Evolutionary conservation across 306 rosid species (phyloP), one percentile per base, ranked within the genome.

Genomic region (Dicorynia guianensis): DNA sequence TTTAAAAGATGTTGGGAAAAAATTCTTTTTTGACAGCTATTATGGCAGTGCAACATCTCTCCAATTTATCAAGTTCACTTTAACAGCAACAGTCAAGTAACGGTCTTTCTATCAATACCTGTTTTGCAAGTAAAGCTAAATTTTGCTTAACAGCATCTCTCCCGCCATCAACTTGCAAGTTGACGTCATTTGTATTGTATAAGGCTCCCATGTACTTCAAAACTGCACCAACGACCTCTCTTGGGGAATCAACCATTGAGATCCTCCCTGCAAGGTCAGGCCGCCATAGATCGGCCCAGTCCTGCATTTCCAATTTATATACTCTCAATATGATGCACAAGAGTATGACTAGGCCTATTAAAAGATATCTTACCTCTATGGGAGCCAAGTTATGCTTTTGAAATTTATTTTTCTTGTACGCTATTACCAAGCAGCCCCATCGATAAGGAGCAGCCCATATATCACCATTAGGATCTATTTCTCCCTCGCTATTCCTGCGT

Each of bases 211-310:
- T 88, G 74, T 85, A 89, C 89, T 94, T 94, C 78, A 94, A 86
- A 62, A 94, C 96, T 78, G 96, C 93, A 76, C 97, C 97, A 56
- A 90, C 75, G 74, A 94, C 98, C 82, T 94, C 97, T 76, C 98
- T 88, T 56, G 98, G 90, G 66, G 92, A 92, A 77, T 92, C 89
- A 67, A 94, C 93, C 98, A 94, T 94, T 1, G 98, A 88, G 74
- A 94, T 88, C 77, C 83, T 88, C 64, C 97, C 97, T 7, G 82
- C 86, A 78, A 94, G 93, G 82, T 92, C 97, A 63, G 97, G 96
- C 55, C 95, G 89, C 98, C 98, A 94, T 76, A 94, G 80, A 87
- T 94, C 97, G 63, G 85, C 84, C 98, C 98, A 94, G 69, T 94
- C 98, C 98, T 94, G 88, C 78, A 81, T 71, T 55, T 57, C 69